phyloP scores from a whole-genome alignment of 2,329 filamentous ascomycete genomes.

The Drechslera avenae region DNA sequence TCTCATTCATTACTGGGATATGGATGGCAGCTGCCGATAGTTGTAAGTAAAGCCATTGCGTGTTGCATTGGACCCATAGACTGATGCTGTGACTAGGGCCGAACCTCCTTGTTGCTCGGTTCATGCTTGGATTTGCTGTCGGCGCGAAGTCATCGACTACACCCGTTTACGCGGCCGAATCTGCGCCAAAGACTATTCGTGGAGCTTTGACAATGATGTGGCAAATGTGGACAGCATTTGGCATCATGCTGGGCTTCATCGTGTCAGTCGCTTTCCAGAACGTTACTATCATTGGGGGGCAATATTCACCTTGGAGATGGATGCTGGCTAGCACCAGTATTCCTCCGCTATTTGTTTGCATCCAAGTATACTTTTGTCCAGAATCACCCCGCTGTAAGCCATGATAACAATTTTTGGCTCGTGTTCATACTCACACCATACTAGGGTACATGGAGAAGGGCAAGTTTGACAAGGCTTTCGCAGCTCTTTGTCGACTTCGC shows the following conservation, averaged over 20 bases:
- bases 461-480: slow-evolving; percentile 42
- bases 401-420: too few relatives aligned
- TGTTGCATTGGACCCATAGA: neutral
- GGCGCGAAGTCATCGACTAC: slow-evolving; percentile 49
- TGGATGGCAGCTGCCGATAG: slow-evolving; percentile 40
- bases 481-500: slow-evolving; percentile 57
- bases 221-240: slow-evolving; percentile 53
- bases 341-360: slow-evolving; percentile 37
- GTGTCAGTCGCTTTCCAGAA: slow-evolving; percentile 39
- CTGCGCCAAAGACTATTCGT: slow-evolving; percentile 55
- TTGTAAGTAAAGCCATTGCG: slow-evolving; percentile 10
- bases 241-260: slow-evolving; percentile 43
- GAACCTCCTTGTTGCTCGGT: slow-evolving; percentile 40
- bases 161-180: slow-evolving; percentile 56
- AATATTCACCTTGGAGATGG: slow-evolving; percentile 38
- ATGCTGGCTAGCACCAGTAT: slow-evolving; percentile 43
- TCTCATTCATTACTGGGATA: slow-evolving; percentile 41
- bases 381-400: slow-evolving; percentile 37
- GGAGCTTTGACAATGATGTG: slow-evolving; percentile 59
- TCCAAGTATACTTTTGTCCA: slow-evolving; percentile 40
- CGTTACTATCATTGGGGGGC: slow-evolving; percentile 29
- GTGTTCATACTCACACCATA: neutral
- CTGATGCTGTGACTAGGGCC: slow-evolving; percentile 14
- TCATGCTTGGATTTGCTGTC: slow-evolving; percentile 42
- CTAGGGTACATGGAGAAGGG: slow-evolving; percentile 42